These are phyloP conservation scores for Macrolepiota dolichaula DNA, from an alignment of 768 basidiomycete species.

Conservation along the genomic window DNA sequence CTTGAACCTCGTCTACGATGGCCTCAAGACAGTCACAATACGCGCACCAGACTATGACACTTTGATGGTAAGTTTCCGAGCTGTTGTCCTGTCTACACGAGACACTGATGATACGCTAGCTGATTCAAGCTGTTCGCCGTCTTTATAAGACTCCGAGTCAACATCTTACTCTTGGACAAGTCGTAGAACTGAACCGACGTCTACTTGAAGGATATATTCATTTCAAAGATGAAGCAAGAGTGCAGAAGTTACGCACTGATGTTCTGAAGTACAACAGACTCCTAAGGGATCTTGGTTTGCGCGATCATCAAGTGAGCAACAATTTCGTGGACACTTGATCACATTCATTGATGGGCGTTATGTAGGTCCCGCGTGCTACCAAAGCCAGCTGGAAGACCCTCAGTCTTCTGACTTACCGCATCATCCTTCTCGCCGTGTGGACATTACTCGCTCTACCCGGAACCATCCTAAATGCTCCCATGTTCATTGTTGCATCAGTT, in stretches of 20 bases:
- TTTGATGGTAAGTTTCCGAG: constrained; percentile 70
- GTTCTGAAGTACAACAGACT: constrained; percentile 90
- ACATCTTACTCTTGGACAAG: constrained; percentile 90
- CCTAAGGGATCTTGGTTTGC: constrained; percentile 83
- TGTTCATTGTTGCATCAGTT: constrained; percentile 86
- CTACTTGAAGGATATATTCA: constrained; percentile 90
- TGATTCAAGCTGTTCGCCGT: constrained; percentile 92
- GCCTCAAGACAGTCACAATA: constrained; percentile 92
- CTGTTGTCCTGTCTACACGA: neutral
- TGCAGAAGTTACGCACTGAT: constrained; percentile 73
- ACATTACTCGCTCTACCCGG: constrained; percentile 84
- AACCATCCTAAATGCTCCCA: constrained; percentile 86
- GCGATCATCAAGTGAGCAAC: constrained; percentile 82
- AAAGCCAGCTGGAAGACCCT: constrained; percentile 85
- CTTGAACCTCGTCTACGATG: constrained; percentile 89
- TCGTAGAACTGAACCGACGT: constrained; percentile 90
- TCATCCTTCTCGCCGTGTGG: constrained; percentile 78
- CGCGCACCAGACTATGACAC: constrained; percentile 97
- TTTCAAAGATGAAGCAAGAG: constrained; percentile 89
- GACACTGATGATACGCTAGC: constrained; percentile 39
- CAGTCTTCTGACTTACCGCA: constrained; percentile 78
- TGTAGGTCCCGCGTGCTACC: constrained; percentile 81
- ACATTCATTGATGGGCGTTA: neutral
- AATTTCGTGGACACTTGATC: neutral
- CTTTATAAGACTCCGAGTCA: constrained; percentile 94